These are phyloP conservation scores for Lipomyces kockii DNA, from an alignment of 805 yeast genomes.

Conservation along the genomic window DNA sequence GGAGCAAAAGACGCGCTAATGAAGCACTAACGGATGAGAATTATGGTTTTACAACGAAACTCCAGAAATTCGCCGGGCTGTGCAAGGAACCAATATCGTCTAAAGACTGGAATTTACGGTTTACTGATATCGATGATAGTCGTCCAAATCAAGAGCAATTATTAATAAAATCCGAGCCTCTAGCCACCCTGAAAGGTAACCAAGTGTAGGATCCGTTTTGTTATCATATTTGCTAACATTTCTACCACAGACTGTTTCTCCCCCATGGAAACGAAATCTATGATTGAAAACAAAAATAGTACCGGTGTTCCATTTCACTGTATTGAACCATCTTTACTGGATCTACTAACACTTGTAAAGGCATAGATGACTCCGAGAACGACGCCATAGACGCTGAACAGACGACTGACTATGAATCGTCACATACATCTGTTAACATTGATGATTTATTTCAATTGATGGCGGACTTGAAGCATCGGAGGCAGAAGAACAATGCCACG, in stretches of 20 bases:
- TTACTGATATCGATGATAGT: neutral
- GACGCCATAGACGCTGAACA: neutral
- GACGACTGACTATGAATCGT: neutral
- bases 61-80: neutral
- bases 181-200: neutral
- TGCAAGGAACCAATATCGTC: neutral
- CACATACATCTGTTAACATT: neutral
- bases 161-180: neutral
- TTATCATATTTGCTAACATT: neutral
- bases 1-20: neutral
- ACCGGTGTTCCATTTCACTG: neutral
- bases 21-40: neutral
- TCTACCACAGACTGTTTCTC: neutral
- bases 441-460: slow-evolving; percentile 10
- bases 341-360: neutral
- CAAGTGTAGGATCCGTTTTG: neutral
- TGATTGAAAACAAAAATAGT: neutral
- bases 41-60: neutral
- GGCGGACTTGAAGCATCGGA: neutral
- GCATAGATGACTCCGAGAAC: neutral
- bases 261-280: neutral
- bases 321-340: neutral
- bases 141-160: neutral
- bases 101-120: neutral
- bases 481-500: neutral